phyloP scores from a whole-genome alignment of 1,139 yeast genomes.

The Ogataea hybrid region DNA sequence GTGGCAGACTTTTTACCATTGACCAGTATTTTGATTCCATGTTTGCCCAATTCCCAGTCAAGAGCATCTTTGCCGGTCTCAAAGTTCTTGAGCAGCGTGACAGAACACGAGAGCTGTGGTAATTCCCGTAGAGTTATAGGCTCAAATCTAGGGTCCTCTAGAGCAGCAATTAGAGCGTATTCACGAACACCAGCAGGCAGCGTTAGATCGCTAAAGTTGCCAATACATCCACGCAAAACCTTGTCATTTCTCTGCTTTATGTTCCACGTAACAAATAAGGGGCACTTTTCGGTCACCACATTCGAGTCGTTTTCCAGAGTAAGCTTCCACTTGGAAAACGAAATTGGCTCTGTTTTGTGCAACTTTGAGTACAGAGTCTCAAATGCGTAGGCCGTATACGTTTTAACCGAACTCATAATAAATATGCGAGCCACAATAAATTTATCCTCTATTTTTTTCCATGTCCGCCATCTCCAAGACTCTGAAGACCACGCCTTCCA shows the following conservation, averaged over 20 bases:
- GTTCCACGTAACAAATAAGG: conserved; percentile 90
- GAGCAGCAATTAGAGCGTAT: conserved; percentile 68
- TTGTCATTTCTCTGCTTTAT: conserved; percentile 34
- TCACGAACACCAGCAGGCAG: conserved; percentile 57
- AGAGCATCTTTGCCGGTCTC: conserved; percentile 46
- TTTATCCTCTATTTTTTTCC: background rate
- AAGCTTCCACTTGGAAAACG: conserved; percentile 17
- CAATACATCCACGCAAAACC: conserved; percentile 85
- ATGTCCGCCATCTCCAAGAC: conserved; percentile 34
- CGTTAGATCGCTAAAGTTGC: conserved; percentile 59
- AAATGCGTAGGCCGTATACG: conserved; percentile 40
- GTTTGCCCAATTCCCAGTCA: conserved; percentile 81
- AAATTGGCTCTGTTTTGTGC: conserved; percentile 24
- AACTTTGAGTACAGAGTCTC: conserved; percentile 37
- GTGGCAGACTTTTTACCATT: conserved; percentile 58
- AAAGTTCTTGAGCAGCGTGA: conserved; percentile 67
- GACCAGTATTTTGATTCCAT: conserved; percentile 70
- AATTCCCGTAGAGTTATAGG: conserved; percentile 64
- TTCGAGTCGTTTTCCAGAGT: conserved; percentile 14
- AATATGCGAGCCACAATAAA: conserved; percentile 1
- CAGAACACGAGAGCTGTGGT: conserved; percentile 47
- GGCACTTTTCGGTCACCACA: conserved; percentile 35
- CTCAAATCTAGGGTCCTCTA: conserved; percentile 73
- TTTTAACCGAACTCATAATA: conserved; percentile 19
- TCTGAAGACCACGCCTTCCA: conserved; percentile 38